Conservation (phyloP, 2,329 filamentous ascomycete genomes). For the Sporothrix sp. region DNA sequence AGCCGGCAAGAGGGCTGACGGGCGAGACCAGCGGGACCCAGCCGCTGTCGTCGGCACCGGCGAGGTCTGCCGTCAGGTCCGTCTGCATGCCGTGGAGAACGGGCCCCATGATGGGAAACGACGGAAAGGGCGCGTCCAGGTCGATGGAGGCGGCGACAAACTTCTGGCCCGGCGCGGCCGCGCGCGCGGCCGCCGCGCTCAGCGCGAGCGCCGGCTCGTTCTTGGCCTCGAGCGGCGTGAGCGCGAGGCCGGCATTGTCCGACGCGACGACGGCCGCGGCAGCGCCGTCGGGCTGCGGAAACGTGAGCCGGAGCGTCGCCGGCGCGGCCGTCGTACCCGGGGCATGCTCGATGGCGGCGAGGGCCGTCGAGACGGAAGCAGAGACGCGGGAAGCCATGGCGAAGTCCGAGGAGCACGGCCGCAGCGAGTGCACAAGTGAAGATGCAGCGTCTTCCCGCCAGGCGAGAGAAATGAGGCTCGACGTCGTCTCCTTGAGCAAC, state of each 20-base stretch:
- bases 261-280: neutral
- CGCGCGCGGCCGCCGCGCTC: neutral
- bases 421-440: too few species aligned
- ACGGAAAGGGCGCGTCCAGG: constrained; percentile 37
- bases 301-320: constrained; percentile 7
- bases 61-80: constrained; percentile 21
- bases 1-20: constrained; percentile 2
- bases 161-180: neutral
- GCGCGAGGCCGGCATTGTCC: neutral
- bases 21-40: constrained; percentile 8
- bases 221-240: constrained; percentile 3
- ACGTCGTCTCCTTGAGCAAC: too few species aligned
- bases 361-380: neutral
- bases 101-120: constrained; percentile 32
- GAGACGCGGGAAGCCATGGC: too few species aligned
- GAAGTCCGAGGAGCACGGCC: too few species aligned
- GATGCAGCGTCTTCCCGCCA: too few species aligned
- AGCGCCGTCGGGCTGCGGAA: neutral
- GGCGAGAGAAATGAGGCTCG: too few species aligned
- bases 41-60: neutral
- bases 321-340: neutral
- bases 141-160: constrained; percentile 36
- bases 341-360: neutral
- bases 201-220: neutral
- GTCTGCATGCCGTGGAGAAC: constrained; percentile 40